Conservation (phyloP, 257 asterid species). For the Nemophila menziesii region DNA sequence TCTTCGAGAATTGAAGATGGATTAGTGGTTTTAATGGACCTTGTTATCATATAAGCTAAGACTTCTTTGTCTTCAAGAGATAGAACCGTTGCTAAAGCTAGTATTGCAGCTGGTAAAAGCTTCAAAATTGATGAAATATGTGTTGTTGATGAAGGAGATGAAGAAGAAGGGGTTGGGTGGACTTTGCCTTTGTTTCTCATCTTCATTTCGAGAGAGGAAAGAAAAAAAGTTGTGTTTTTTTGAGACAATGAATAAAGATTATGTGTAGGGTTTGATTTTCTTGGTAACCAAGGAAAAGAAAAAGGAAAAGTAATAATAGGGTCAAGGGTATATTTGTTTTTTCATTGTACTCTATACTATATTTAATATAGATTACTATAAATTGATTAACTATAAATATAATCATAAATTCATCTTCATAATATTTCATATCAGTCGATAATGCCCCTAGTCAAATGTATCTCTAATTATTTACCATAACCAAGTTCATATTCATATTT, state of each 20-base stretch:
- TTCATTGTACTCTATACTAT: too few relatives aligned
- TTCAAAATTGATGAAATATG: slow-evolving; percentile 14
- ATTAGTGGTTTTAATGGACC: slow-evolving; percentile 46
- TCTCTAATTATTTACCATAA: too few relatives aligned
- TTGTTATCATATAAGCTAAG: slow-evolving; percentile 52
- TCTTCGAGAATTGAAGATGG: slow-evolving; percentile 18
- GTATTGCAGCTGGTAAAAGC: slow-evolving; percentile 52
- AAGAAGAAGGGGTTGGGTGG: slow-evolving; percentile 46
- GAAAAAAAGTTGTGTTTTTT: background rate
- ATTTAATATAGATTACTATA: too few relatives aligned
- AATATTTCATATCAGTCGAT: too few relatives aligned
- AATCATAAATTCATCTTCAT: too few relatives aligned
- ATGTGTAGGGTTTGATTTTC: slow-evolving; percentile 24
- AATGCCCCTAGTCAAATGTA: too few relatives aligned
- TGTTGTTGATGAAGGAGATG: slow-evolving; percentile 12
- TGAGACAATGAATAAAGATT: background rate
- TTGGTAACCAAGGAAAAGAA: slow-evolving; percentile 22
- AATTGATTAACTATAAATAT: too few relatives aligned
- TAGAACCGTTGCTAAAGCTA: slow-evolving; percentile 36
- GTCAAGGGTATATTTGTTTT: too few relatives aligned
- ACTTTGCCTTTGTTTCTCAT: slow-evolving; percentile 74
- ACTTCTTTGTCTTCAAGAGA: slow-evolving; percentile 52
- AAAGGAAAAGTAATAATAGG: background rate
- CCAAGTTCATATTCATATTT: too few relatives aligned
- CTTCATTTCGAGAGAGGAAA: slow-evolving; percentile 14